These are phyloP conservation scores for Russula earlei DNA, from an alignment of 768 basidiomycete genomes.

Conservation along the genomic window DNA sequence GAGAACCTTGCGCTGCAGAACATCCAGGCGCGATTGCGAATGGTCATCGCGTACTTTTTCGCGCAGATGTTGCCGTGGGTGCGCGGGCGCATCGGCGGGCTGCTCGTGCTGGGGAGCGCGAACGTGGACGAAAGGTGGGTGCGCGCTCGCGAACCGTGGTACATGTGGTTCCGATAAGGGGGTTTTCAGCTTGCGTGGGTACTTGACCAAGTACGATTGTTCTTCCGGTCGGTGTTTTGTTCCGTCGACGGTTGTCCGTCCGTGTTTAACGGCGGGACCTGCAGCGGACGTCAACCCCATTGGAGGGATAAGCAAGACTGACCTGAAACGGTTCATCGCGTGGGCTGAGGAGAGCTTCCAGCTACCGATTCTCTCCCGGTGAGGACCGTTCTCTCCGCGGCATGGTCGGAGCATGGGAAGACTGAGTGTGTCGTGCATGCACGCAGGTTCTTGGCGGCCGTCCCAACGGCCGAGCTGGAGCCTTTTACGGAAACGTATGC, in stretches of 20 bases:
- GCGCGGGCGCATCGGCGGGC: constrained; percentile 69
- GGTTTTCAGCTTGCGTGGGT: constrained; percentile 74
- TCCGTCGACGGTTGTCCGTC: background rate
- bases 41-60: constrained; percentile 93
- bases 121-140: constrained; percentile 92
- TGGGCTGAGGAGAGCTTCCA: constrained; percentile 73
- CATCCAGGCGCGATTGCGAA: constrained; percentile 89
- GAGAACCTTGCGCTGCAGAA: constrained; percentile 98
- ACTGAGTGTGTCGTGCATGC: no score
- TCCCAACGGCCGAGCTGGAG: constrained; percentile 93
- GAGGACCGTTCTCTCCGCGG: background rate
- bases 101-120: constrained; percentile 94
- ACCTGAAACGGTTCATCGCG: constrained; percentile 90
- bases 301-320: constrained; percentile 95
- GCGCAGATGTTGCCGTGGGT: constrained; percentile 93
- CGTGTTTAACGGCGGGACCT: constrained; percentile 6
- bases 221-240: constrained; percentile 53
- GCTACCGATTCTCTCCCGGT: constrained; percentile 77
- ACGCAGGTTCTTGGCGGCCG: constrained; percentile 77
- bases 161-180: background rate
- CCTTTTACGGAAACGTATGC: constrained; percentile 92
- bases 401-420: background rate
- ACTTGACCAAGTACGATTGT: constrained; percentile 96
- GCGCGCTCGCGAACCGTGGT: background rate
- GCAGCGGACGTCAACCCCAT: constrained; percentile 97